Evolutionary conservation across 805 yeast species (phyloP), one percentile per base, ranked within the genome.

Genomic region (Myxozyma melibiosi): DNA sequence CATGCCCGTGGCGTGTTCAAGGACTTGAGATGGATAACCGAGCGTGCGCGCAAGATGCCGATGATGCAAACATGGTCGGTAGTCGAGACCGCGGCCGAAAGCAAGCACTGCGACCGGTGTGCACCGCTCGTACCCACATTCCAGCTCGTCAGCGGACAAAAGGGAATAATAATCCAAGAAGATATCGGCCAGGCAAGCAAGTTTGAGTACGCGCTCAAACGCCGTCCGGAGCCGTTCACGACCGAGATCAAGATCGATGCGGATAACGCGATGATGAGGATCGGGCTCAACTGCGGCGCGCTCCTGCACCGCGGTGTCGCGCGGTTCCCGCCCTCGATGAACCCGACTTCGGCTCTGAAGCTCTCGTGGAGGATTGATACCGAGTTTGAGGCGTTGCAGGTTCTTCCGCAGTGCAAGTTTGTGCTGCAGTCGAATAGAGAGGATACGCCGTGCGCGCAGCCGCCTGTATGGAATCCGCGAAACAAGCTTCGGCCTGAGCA

Each of bases 401-500:
- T 27, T 8, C 41, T 53, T 13, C 27, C 35, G 2, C 35, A 24
- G 8, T 20, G 24, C 13, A 31, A 41, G 27, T 53, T 53, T 43
- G 16, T 4, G 27, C 31, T 53, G 40, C 18, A 20, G 31, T 46
- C 52, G 3, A 53, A 53, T 25, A 34, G 52, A 8, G 25, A 38
- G 6, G 57, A 53, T 31, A 11, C 8, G 7, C 44, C n/a, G 22
- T 52, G 40, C 22, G 6, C 45, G 11, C 48, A 53, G 37, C 57
- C 57, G 6, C 48, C 57, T 13, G 9, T 18, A 5, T 53, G 57
- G 57, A 41, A 41, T 22, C 14, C 31, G 13, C 13, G 24, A 3
- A 16, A 27, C 28, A 43, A 43, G 16, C 46, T 53, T 20, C 40
- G 57, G n/a, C 57, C 57, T 13, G 57, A 53, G 31, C 57, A 53